These are phyloP conservation scores for Pelargonium cotyledonis DNA, from an alignment of 441 rosid species.

Conservation along the genomic window DNA sequence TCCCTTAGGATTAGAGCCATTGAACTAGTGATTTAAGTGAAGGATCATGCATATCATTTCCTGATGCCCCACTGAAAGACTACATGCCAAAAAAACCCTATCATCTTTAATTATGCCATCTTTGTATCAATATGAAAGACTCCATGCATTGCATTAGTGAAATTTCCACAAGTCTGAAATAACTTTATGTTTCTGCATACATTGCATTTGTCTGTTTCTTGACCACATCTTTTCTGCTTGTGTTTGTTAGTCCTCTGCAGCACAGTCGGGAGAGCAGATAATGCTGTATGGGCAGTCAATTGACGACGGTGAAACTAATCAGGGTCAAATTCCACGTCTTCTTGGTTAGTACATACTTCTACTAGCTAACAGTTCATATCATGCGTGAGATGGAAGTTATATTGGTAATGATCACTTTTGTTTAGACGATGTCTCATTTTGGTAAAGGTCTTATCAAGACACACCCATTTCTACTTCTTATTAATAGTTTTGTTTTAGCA, in stretches of 20 bases:
- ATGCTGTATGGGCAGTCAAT: constrained; percentile 76
- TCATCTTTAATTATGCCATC: too few species aligned
- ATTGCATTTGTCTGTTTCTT: too few species aligned
- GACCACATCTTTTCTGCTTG: background rate
- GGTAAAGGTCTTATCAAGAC: background rate
- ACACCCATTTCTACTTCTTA: constrained; percentile 11
- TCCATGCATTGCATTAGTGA: too few species aligned
- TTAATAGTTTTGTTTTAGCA: constrained; percentile 25
- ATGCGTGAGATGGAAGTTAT: constrained; percentile 4
- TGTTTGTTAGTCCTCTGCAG: constrained; percentile 55
- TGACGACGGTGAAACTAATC: constrained; percentile 46
- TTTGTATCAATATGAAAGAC: too few species aligned
- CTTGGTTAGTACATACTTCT: constrained; percentile 47
- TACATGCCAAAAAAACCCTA: too few species aligned
- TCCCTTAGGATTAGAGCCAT: background rate
- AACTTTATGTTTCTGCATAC: too few species aligned
- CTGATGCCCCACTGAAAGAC: background rate
- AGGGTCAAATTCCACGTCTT: constrained; percentile 75
- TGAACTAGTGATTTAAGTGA: too few species aligned
- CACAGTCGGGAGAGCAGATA: constrained; percentile 66
- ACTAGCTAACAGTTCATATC: background rate
- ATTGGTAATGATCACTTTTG: background rate
- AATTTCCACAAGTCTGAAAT: too few species aligned
- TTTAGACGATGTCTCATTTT: too few species aligned
- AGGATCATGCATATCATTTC: background rate